phyloP scores from a whole-genome alignment of 495 filamentous ascomycete species.

The Annulohypoxylon bovei region DNA sequence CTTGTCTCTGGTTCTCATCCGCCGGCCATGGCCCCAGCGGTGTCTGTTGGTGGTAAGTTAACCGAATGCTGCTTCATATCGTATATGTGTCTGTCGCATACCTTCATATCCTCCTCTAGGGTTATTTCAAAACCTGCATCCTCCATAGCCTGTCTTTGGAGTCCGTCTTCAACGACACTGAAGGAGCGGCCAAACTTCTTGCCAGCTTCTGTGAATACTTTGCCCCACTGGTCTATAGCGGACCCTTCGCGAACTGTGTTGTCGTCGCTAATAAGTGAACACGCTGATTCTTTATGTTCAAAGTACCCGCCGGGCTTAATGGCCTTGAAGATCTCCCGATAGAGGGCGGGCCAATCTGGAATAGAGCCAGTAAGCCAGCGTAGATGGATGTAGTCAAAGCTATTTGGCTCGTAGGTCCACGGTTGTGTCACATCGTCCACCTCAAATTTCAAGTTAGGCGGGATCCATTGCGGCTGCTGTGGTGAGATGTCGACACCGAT shows the following conservation, averaged over 20 bases:
- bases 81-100: slow-evolving; percentile 18
- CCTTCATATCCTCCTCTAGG: slow-evolving; percentile 53
- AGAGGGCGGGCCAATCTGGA: slow-evolving; percentile 62
- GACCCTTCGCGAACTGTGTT: slow-evolving; percentile 56
- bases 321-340: slow-evolving; percentile 40
- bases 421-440: slow-evolving; percentile 61
- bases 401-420: slow-evolving; percentile 57
- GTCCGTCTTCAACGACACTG: slow-evolving; percentile 52
- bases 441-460: slow-evolving; percentile 65
- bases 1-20: slow-evolving; percentile 59
- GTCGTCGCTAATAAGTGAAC: slow-evolving; percentile 59
- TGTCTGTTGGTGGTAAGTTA: slow-evolving; percentile 32
- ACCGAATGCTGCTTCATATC: background rate
- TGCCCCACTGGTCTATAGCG: slow-evolving; percentile 58
- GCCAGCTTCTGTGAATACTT: slow-evolving; percentile 54
- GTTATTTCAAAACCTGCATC: slow-evolving; percentile 56
- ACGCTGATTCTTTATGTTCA: slow-evolving; percentile 61
- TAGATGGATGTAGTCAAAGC: slow-evolving; percentile 71
- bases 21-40: slow-evolving; percentile 63
- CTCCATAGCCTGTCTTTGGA: slow-evolving; percentile 47
- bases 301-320: slow-evolving; percentile 48
- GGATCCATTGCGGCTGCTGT: slow-evolving; percentile 59
- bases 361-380: slow-evolving; percentile 66
- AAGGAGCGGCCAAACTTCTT: slow-evolving; percentile 60
- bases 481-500: slow-evolving; percentile 67